Evolutionary conservation across 176 grass and related monocot genomes (phyloP), one percentile per base, ranked within the genome.

Genomic region (Coix lacrymajobi): DNA sequence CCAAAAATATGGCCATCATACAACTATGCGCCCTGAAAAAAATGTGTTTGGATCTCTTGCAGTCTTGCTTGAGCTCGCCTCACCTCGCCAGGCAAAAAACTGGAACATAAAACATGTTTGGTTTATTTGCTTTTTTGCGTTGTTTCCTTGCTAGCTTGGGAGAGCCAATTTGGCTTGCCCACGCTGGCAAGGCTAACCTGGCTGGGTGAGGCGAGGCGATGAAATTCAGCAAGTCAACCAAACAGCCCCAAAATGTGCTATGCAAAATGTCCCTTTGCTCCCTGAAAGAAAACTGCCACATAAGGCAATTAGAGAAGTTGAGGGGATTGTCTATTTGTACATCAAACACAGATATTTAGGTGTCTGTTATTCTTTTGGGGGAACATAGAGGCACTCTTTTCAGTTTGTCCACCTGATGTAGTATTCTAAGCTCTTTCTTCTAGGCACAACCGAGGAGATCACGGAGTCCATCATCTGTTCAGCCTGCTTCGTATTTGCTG

Each of bases 391-490:
- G 45, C 73, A 62, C 48, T 54, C 34, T 4, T 70, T 30, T 75
- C 56, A 36, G 29, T 83, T 71, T 79, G 19, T 51, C 40, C 20
- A 68, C 29, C 63, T 12, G 29, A 60, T 60, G 54, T 62, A 33
- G 31, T 28, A 71, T 64, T 66, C 25, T 81, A 20, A 81, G 78
- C 63, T 88, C 29, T 61, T 89, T 45, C 60, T 28, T 90, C 66
- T 83, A 95, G 90, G 77, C 93, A 75, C 96, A 95, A 79, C 86
- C 87, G 61, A 93, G 90, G 81, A 92, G 92, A 80, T 79, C 84
- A 83, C 89, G 88, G 70, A 91, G 86, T 91, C 90, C 96, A 88
- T 84, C 90, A 70, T 93, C 70, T 41, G 38, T 84, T 89, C 92
- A 93, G 28, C 84, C 87, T 77, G 71, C 84, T 77, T 91, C 87